Conservation (phyloP, 305 asterid species). For the Fraxinus nigra region DNA sequence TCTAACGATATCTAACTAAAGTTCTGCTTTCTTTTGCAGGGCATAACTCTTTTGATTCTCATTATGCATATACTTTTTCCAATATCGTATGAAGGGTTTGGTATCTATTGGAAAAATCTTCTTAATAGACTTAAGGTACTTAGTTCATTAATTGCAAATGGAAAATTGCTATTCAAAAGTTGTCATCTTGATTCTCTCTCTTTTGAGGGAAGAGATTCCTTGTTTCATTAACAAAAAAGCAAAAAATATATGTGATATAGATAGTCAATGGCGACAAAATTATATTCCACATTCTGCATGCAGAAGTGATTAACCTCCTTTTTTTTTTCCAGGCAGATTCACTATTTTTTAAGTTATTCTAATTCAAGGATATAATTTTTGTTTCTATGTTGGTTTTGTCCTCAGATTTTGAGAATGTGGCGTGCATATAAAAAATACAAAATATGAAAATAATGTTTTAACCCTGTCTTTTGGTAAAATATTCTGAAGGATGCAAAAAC, state of each 20-base stretch:
- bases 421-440: background rate
- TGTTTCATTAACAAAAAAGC: slow-evolving; percentile 11
- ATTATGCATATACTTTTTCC: slow-evolving; percentile 68
- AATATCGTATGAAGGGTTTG: slow-evolving; percentile 68
- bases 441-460: background rate
- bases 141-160: slow-evolving; percentile 12
- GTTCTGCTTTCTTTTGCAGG: slow-evolving; percentile 44
- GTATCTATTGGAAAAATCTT: slow-evolving; percentile 65
- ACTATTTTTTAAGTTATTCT: background rate
- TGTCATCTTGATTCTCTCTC: slow-evolving; percentile 13
- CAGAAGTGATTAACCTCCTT: background rate
- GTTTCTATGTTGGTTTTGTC: background rate
- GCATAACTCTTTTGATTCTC: slow-evolving; percentile 62
- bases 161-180: slow-evolving; percentile 5
- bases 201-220: slow-evolving; percentile 9
- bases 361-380: background rate
- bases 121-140: slow-evolving; percentile 73
- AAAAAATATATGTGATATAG: background rate
- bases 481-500: background rate
- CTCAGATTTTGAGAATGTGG: background rate
- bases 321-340: background rate
- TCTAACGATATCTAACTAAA: background rate
- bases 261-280: slow-evolving; percentile 1
- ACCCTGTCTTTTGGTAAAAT: background rate
- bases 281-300: slow-evolving; percentile 15